Percentiles rank a stretch among this genome's conserved stretches.
Conservation (phyloP, 768 basidiomycete species). For the Lepiota venenata region DNA sequence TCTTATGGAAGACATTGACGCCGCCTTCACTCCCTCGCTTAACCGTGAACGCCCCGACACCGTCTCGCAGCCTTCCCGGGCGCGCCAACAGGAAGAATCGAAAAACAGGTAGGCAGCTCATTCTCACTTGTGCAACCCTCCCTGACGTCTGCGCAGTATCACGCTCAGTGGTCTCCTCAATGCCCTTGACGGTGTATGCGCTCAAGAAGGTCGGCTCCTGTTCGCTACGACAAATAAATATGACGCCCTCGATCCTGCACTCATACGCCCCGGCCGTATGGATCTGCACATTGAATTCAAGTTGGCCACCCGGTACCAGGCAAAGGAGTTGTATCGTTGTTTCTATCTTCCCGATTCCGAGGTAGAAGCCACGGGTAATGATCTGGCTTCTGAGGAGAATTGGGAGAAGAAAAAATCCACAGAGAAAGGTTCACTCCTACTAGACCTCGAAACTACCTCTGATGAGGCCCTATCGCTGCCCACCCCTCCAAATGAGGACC, state of each 20-base stretch:
- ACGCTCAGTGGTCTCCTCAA: constrained; percentile 68
- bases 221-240: constrained; percentile 80
- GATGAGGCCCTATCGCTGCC: not conserved
- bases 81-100: constrained; percentile 14
- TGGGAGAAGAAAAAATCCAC: constrained; percentile 11
- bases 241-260: constrained; percentile 63
- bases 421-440: not conserved
- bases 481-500: not conserved
- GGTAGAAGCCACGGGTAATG: constrained; percentile 18
- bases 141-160: constrained; percentile 26
- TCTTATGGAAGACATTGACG: constrained; percentile 85
- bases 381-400: constrained; percentile 13
- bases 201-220: constrained; percentile 45
- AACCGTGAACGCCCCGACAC: constrained; percentile 31
- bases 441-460: not conserved
- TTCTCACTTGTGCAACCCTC: not conserved
- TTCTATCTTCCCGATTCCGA: constrained; percentile 57
- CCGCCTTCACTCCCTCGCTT: constrained; percentile 53
- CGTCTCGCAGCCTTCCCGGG: not conserved
- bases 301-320: constrained; percentile 69
- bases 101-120: constrained; percentile 6
- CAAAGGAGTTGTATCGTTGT: constrained; percentile 56
- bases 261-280: constrained; percentile 77
- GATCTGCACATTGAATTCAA: constrained; percentile 77
- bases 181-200: constrained; percentile 65